Evolutionary conservation across 257 asterid genomes (phyloP).

Genomic region (Solanum peruvianum): DNA sequence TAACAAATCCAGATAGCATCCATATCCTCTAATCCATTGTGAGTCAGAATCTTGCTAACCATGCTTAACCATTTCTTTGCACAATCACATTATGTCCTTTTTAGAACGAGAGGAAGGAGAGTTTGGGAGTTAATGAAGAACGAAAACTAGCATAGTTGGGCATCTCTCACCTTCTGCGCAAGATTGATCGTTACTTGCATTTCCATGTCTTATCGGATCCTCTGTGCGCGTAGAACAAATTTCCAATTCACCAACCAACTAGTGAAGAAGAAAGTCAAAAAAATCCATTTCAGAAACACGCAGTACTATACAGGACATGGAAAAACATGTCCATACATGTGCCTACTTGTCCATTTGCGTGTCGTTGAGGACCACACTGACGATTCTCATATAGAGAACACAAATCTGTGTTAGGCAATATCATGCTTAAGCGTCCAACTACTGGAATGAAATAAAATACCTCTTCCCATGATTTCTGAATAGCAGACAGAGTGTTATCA

Average conservation of each 20-base stretch:
- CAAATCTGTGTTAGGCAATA: background rate
- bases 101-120: background rate
- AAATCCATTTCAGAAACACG: background rate
- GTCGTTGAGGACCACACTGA: background rate
- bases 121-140: background rate
- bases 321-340: background rate
- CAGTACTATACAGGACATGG: background rate
- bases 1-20: background rate
- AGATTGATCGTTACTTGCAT: constrained; percentile 24
- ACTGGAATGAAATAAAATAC: constrained; percentile 17
- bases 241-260: constrained; percentile 73
- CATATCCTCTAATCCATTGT: background rate
- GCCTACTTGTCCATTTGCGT: background rate
- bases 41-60: background rate
- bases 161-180: constrained; percentile 29
- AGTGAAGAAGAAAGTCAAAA: constrained; percentile 16
- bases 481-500: constrained; percentile 35
- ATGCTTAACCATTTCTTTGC: background rate
- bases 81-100: background rate
- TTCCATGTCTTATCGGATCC: constrained; percentile 32
- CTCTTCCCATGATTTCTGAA: constrained; percentile 62
- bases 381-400: background rate
- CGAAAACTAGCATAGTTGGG: constrained; percentile 7
- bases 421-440: background rate
- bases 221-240: constrained; percentile 29